Conservation (phyloP, 78 protist genomes). For the Thecamonas trahens region DNA sequence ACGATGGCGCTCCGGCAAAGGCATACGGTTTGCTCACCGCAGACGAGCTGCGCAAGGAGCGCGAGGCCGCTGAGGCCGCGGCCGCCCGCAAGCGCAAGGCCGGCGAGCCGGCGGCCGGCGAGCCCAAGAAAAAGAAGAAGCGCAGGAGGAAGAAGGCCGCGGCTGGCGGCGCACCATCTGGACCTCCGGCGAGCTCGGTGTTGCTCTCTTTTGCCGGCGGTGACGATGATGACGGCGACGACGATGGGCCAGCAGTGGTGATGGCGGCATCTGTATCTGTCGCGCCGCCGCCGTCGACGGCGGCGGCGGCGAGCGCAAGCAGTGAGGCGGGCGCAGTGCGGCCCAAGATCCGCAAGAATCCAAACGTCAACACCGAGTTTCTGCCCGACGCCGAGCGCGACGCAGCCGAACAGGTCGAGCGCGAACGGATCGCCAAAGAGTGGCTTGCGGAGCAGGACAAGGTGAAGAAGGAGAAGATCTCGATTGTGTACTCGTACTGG, state of each 20-base stretch:
- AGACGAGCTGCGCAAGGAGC: not conserved
- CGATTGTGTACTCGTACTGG: slow-evolving; percentile 77
- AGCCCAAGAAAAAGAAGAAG: too few species aligned
- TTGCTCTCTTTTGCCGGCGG: too few species aligned
- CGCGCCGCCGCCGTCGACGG: too few species aligned
- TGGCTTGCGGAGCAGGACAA: slow-evolving; percentile 62
- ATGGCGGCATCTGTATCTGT: too few species aligned
- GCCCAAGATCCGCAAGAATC: slow-evolving; percentile 39
- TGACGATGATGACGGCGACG: too few species aligned
- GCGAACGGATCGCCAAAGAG: slow-evolving; percentile 43
- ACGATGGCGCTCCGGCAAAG: not conserved
- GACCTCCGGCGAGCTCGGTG: too few species aligned
- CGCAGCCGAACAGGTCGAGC: slow-evolving; percentile 12
- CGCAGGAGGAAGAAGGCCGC: not conserved
- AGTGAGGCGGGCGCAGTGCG: too few species aligned
- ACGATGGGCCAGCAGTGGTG: too few species aligned
- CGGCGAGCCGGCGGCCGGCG: too few species aligned
- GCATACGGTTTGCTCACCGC: not conserved
- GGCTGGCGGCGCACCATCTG: too few species aligned
- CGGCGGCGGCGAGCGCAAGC: too few species aligned
- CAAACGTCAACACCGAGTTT: slow-evolving; percentile 62
- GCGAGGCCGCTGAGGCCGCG: not conserved
- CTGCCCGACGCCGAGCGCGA: slow-evolving; percentile 79
- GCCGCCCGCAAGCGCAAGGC: not conserved
- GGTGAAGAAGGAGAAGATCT: slow-evolving; percentile 59